A percentile compares a stretch with the other conserved stretches of the same genome.
These are phyloP conservation scores for Plasmodium sp. DNA, from an alignment of 169 alveolate species.

Conservation along the genomic window DNA sequence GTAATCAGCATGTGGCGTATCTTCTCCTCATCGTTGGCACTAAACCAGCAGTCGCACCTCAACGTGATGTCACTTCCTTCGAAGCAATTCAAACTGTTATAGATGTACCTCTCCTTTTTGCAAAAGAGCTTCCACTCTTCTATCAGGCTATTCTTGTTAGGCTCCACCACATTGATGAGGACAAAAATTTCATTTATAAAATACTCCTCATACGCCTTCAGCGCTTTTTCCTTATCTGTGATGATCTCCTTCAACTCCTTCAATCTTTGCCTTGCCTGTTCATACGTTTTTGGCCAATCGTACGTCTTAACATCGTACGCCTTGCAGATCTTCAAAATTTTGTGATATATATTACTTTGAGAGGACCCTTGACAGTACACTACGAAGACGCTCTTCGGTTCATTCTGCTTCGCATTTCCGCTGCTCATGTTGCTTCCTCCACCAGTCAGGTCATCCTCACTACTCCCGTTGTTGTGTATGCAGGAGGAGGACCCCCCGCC, in stretches of 20 bases:
- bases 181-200: slow-evolving; percentile 89
- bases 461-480: neutral
- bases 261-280: slow-evolving; percentile 80
- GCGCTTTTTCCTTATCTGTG: slow-evolving; percentile 90
- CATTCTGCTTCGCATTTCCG: slow-evolving; percentile 64
- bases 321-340: slow-evolving; percentile 92
- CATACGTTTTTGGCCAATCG: slow-evolving; percentile 88
- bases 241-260: slow-evolving; percentile 85
- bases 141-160: slow-evolving; percentile 91
- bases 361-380: slow-evolving; percentile 93
- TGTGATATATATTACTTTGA: slow-evolving; percentile 89
- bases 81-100: slow-evolving; percentile 92
- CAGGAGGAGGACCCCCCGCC: neutral
- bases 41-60: slow-evolving; percentile 98
- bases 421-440: neutral
- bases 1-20: slow-evolving; percentile 87
- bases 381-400: slow-evolving; percentile 92
- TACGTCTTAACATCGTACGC: slow-evolving; percentile 92
- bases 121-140: slow-evolving; percentile 96
- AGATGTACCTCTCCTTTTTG: slow-evolving; percentile 95
- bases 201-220: slow-evolving; percentile 91
- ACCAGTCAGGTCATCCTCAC: neutral
- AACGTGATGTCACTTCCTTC: slow-evolving; percentile 94
- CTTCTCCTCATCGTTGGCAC: slow-evolving; percentile 91
- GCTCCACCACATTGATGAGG: slow-evolving; percentile 87